Percentiles rank a stretch among this genome's conserved stretches.
Conservation (phyloP, 139 green algal genomes). For the Haematococcus lacustris region DNA sequence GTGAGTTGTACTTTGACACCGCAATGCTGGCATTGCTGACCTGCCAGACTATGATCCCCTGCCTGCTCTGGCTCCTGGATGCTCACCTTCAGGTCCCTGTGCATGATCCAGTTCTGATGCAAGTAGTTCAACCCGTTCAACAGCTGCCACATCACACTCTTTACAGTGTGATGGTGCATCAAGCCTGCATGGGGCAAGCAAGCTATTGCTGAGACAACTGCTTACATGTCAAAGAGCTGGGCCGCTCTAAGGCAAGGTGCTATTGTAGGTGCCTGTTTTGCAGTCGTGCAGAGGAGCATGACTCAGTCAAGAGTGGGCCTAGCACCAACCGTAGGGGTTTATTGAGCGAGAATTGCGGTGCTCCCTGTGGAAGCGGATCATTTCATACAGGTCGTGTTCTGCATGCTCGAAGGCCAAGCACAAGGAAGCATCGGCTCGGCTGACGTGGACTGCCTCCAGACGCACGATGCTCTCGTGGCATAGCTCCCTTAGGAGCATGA, state of each 20-base stretch:
- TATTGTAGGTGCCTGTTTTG: too few species aligned
- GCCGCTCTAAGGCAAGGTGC: too few species aligned
- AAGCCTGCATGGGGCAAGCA: constrained; percentile 31
- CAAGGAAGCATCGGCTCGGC: constrained; percentile 44
- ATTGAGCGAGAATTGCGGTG: neutral
- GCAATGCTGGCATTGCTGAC: too few species aligned
- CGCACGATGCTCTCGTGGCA: constrained; percentile 59
- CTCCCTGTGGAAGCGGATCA: constrained; percentile 58
- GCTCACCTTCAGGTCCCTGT: constrained; percentile 69
- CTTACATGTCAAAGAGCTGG: too few species aligned
- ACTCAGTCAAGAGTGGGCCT: too few species aligned
- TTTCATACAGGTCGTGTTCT: constrained; percentile 72
- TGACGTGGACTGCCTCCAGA: constrained; percentile 50
- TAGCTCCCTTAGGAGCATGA: constrained; percentile 68
- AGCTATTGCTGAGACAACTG: too few species aligned
- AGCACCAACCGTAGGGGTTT: constrained; percentile 12
- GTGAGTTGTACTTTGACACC: too few species aligned
- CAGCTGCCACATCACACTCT: constrained; percentile 67
- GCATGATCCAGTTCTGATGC: constrained; percentile 69
- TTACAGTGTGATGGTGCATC: constrained; percentile 54
- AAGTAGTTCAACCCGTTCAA: constrained; percentile 59
- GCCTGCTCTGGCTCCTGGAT: too few species aligned
- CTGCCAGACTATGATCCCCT: too few species aligned
- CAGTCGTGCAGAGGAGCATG: too few species aligned
- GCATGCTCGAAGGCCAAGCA: constrained; percentile 74